These are phyloP conservation scores for Kondoa subrosea DNA, from an alignment of 768 basidiomycete genomes.

Conservation along the genomic window DNA sequence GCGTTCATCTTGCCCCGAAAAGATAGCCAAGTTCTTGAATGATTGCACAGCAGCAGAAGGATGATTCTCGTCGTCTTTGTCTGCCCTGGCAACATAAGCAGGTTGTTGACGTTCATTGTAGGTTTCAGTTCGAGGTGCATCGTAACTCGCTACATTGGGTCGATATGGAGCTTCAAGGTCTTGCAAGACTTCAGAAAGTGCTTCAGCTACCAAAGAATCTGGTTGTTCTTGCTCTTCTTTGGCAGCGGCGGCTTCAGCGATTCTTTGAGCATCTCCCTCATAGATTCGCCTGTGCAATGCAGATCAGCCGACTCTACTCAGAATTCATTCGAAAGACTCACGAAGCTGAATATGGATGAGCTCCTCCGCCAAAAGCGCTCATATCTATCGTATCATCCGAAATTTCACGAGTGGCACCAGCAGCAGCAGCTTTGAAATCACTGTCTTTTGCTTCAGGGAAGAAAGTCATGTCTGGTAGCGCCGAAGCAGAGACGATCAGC, in stretches of 20 bases:
- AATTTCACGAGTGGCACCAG: not conserved
- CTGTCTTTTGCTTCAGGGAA: constrained; percentile 39
- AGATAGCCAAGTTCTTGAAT: constrained; percentile 43
- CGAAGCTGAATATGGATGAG: not conserved
- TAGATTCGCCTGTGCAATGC: not conserved
- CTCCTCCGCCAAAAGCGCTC: not conserved
- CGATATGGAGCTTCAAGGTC: constrained; percentile 39
- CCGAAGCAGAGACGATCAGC: constrained; percentile 34
- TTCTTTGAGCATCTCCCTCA: constrained; percentile 23
- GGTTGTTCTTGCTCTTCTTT: constrained; percentile 22
- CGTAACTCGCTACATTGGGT: constrained; percentile 45
- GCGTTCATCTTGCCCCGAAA: constrained; percentile 45
- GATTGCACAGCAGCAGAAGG: constrained; percentile 30
- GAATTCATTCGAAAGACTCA: not conserved
- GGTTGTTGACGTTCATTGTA: constrained; percentile 29
- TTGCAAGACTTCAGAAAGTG: constrained; percentile 37
- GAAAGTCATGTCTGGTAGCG: constrained; percentile 38
- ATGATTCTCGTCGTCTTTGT: constrained; percentile 14
- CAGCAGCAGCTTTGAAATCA: not conserved
- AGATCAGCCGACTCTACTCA: not conserved
- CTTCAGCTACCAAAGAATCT: constrained; percentile 36
- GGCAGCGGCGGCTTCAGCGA: constrained; percentile 16
- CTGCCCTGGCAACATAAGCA: constrained; percentile 6
- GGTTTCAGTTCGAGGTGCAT: constrained; percentile 28
- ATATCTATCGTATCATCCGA: not conserved